These are phyloP conservation scores for Melastoma candidum DNA, from an alignment of 441 rosid species.

Conservation along the genomic window DNA sequence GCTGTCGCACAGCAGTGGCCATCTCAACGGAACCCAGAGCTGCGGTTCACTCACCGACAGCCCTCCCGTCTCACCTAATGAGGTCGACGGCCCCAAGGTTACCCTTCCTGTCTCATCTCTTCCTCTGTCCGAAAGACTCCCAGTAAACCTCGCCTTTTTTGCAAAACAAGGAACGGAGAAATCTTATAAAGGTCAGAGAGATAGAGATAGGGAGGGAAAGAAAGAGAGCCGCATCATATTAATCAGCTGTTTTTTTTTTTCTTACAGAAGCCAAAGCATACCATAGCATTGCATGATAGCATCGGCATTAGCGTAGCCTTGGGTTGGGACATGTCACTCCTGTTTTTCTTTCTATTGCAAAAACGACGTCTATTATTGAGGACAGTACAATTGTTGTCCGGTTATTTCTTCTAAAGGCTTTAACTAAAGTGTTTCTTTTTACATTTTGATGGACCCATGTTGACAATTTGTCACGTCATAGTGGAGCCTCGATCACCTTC, in stretches of 20 bases:
- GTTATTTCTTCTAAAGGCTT: background rate
- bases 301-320: background rate
- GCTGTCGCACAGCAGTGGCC: slow-evolving; percentile 98
- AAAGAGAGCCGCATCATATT: slow-evolving; percentile 2
- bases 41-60: slow-evolving; percentile 72
- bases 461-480: too few relatives aligned
- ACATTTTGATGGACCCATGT: too few relatives aligned
- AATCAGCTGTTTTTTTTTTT: slow-evolving; percentile 46
- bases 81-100: slow-evolving; percentile 80
- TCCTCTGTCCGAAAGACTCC: too few relatives aligned
- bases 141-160: background rate
- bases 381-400: background rate
- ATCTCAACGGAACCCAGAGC: slow-evolving; percentile 40
- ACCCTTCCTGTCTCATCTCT: background rate
- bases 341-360: slow-evolving; percentile 14
- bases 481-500: too few relatives aligned
- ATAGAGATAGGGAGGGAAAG: slow-evolving; percentile 9
- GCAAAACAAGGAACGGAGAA: background rate
- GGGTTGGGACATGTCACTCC: slow-evolving; percentile 5
- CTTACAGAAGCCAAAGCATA: slow-evolving; percentile 18
- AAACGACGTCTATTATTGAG: background rate
- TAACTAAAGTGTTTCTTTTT: too few relatives aligned
- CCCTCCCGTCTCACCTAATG: slow-evolving; percentile 92
- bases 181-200: too few relatives aligned
- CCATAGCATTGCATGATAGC: background rate